These are phyloP conservation scores for Microthyrium microscopicum DNA, from an alignment of 2,329 filamentous ascomycete species.

Conservation along the genomic window DNA sequence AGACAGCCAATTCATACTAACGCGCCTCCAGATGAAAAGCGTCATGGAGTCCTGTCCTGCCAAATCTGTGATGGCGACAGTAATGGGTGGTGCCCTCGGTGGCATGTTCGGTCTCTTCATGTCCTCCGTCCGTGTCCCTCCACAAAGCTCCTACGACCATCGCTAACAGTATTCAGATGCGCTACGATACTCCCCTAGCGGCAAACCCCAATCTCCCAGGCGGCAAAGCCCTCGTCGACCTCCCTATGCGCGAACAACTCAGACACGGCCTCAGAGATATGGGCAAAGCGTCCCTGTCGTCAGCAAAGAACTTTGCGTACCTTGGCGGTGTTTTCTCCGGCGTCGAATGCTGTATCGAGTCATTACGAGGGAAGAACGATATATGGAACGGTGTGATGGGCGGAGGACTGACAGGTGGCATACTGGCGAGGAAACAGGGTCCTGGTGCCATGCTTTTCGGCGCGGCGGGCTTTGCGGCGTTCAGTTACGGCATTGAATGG, in stretches of 20 bases:
- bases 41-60: constrained; percentile 85
- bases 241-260: constrained; percentile 74
- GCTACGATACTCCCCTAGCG: constrained; percentile 84
- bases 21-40: constrained; percentile 51
- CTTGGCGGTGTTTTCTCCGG: constrained; percentile 83
- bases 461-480: constrained; percentile 86
- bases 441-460: constrained; percentile 78
- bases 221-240: constrained; percentile 30
- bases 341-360: constrained; percentile 92
- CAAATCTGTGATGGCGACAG: constrained; percentile 78
- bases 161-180: constrained; percentile 48
- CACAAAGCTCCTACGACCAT: not conserved
- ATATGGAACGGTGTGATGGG: constrained; percentile 72
- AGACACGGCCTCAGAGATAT: constrained; percentile 84
- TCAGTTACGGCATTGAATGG: constrained; percentile 78
- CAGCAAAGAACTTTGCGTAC: constrained; percentile 84
- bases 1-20: constrained; percentile 1
- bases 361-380: constrained; percentile 84
- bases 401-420: constrained; percentile 81
- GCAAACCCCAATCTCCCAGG: constrained; percentile 21
- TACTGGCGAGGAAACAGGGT: constrained; percentile 70
- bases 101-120: constrained; percentile 95
- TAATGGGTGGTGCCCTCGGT: constrained; percentile 86
- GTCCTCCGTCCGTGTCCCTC: constrained; percentile 56
- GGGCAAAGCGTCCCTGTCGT: constrained; percentile 65